Evolutionary conservation across 345 rosid species (phyloP).

Genomic region (Rhodomyrtus tomentosa): DNA sequence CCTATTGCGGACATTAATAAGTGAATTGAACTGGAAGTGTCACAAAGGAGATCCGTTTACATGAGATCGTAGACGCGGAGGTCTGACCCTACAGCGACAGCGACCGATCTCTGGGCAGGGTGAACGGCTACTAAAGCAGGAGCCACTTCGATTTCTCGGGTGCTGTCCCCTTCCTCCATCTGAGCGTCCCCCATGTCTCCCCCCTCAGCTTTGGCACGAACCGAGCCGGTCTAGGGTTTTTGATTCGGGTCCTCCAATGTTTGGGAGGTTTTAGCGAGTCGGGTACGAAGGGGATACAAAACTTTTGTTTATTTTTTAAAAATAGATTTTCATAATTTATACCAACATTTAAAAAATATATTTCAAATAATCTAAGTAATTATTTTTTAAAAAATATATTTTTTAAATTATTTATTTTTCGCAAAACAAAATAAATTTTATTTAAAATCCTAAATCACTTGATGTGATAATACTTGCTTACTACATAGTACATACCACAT

Average conservation of each 20-base stretch:
- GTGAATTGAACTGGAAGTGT: not conserved
- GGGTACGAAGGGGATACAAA: not conserved
- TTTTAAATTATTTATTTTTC: too few species aligned
- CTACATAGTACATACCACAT: too few species aligned
- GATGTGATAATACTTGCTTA: too few species aligned
- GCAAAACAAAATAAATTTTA: too few species aligned
- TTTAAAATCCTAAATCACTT: too few species aligned
- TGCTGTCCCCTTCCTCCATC: conserved; percentile 44
- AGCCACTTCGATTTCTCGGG: conserved; percentile 52
- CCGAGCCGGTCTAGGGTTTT: not conserved
- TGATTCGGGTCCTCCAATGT: not conserved
- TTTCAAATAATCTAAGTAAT: too few species aligned
- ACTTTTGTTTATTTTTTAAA: too few species aligned
- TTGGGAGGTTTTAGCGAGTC: not conserved
- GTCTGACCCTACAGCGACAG: conserved; percentile 72
- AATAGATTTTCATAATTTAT: too few species aligned
- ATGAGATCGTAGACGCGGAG: conserved; percentile 72
- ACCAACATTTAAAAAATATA: too few species aligned
- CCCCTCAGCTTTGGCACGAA: not conserved
- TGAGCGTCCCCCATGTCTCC: conserved; percentile 32
- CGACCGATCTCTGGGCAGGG: conserved; percentile 56
- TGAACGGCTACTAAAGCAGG: conserved; percentile 71
- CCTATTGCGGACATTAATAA: not conserved
- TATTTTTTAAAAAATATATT: too few species aligned
- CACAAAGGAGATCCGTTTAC: conserved; percentile 18